Base-by-base conservation (phyloP, 139 green algal species). In the Zygnema circumcarinatum region DNA sequence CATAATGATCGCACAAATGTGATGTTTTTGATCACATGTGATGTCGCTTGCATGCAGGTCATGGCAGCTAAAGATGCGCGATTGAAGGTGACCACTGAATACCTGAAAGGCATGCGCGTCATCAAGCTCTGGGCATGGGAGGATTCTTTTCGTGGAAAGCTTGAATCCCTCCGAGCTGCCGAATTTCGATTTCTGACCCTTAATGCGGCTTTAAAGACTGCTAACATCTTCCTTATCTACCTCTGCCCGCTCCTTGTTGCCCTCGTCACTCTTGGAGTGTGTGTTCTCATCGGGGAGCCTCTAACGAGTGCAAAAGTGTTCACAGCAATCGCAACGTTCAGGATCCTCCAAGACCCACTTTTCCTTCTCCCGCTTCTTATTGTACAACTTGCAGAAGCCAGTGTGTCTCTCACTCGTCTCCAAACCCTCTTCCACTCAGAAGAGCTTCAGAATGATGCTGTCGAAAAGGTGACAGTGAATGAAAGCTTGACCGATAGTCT, bases 71-170 rank as follows among this genome's bases (percentile, higher is more conserved):
- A 85, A 38, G 79, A 85, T 38, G 41, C 32, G 11, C 79, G 79
- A 7, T 69, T 85, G 79, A 85, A 85, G 41, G 79, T 36, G 3
- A 85, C 79, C 36, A 85, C 79, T 22, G 79, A 85, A 36, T 40
- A 21, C 2, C 79, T 85, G 3, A 85, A 85, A 3, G 35, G 31
- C 2, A 85, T 85, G 79, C 32, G 35, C 7, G 7, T 83, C 3
- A 83, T 83, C 32, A 83, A 83, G 75, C 75, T 83, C 22, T 53
- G 35, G 32, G 75, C 75, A 53, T 83, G 75, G 75, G 75, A 83
- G 75, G 31, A 39, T 39, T 40, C 11, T 40, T 78, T 78, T 11
- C 69, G 11, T 39, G 35, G 16, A 41, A 39, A 41, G 16, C 69
- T 78, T 11, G 7, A 36, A 11, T 78, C 69, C 7, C 69, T 78